Evolutionary conservation across 768 basidiomycete genomes (phyloP).

Genomic region (Auricularia sp.): DNA sequence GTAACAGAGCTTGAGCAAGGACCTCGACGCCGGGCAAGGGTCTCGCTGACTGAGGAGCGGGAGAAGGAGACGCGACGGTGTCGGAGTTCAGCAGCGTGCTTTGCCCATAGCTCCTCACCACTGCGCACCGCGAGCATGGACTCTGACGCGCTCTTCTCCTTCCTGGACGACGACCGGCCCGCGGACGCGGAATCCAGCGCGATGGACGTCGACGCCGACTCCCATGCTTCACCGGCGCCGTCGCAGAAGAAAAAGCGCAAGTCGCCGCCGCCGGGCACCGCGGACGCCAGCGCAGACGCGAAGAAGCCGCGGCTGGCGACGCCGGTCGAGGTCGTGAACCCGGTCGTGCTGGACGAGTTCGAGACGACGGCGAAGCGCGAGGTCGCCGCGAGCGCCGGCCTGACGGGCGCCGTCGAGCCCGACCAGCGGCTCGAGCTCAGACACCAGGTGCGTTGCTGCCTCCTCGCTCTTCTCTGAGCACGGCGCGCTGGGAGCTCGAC

Average conservation of each 20-base stretch:
- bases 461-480: background rate
- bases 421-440: conserved; percentile 64
- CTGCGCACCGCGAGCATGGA: conserved; percentile 15
- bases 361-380: conserved; percentile 90
- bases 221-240: conserved; percentile 12
- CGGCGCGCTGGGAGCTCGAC: too few relatives aligned
- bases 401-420: conserved; percentile 62
- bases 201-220: conserved; percentile 21
- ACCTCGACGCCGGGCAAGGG: too few relatives aligned
- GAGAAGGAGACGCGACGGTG: too few relatives aligned
- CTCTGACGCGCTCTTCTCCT: conserved; percentile 51
- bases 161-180: conserved; percentile 38
- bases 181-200: conserved; percentile 15
- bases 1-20: too few relatives aligned
- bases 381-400: conserved; percentile 77
- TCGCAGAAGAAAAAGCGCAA: conserved; percentile 37
- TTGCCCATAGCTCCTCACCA: background rate
- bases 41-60: too few relatives aligned
- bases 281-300: conserved; percentile 13
- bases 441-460: conserved; percentile 52
- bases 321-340: conserved; percentile 32
- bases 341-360: conserved; percentile 85
- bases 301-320: conserved; percentile 56
- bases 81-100: background rate
- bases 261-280: conserved; percentile 7